Percentiles rank a stretch among this genome's conserved stretches.
Evolutionary conservation across 305 asterid species (phyloP).

Genomic region (Fraxinus dipetala): DNA sequence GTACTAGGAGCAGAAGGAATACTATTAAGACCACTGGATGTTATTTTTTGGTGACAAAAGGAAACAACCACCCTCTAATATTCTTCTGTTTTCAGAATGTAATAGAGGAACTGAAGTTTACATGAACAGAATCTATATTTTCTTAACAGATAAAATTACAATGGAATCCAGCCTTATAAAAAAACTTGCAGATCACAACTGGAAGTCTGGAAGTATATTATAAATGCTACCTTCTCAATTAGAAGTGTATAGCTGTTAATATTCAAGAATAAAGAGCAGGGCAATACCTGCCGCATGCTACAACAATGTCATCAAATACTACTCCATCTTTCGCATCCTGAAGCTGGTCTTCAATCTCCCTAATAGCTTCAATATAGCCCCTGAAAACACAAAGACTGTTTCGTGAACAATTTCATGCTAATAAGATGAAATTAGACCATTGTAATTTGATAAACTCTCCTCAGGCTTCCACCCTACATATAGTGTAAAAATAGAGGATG

Average conservation of each 20-base stretch:
- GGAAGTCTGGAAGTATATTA: not conserved
- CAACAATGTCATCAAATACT: conserved; percentile 72
- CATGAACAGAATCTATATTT: not conserved
- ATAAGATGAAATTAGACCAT: not conserved
- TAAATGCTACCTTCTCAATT: not conserved
- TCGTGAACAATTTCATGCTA: conserved; percentile 5
- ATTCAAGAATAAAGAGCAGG: conserved; percentile 12
- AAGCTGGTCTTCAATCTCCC: conserved; percentile 78
- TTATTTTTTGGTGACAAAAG: not conserved
- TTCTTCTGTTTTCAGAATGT: not conserved
- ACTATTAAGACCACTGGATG: not conserved
- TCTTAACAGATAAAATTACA: not conserved
- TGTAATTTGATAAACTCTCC: not conserved
- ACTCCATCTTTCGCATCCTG: conserved; percentile 25
- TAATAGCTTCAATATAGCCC: conserved; percentile 91
- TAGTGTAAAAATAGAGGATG: not conserved
- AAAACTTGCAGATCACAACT: not conserved
- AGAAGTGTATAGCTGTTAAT: not conserved
- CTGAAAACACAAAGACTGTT: conserved; percentile 35
- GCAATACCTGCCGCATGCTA: conserved; percentile 85
- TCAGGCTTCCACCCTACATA: not conserved
- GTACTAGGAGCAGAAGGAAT: not conserved
- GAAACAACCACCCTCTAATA: not conserved
- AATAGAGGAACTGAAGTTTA: not conserved
- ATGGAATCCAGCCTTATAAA: not conserved